Conservation (phyloP, 1,139 yeast species). For the Nakaseomyces sp. region DNA sequence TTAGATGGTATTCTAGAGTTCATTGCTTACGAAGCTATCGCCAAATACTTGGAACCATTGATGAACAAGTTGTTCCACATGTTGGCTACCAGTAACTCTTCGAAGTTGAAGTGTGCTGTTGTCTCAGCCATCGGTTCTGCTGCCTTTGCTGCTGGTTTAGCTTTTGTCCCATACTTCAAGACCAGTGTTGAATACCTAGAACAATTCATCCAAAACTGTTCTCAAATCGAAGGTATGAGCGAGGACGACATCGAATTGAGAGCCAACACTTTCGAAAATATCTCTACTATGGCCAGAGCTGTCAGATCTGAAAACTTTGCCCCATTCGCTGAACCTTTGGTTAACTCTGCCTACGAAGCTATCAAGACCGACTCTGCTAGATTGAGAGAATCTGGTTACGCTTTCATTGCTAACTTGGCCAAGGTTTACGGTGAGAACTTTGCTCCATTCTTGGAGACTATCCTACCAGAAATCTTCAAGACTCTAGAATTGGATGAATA, state of each 20-base stretch:
- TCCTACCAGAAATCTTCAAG: conserved; percentile 75
- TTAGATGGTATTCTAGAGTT: conserved; percentile 88
- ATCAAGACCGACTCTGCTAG: conserved; percentile 72
- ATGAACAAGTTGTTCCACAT: conserved; percentile 82
- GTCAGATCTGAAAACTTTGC: conserved; percentile 87
- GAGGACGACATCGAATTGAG: conserved; percentile 78
- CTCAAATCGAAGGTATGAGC: conserved; percentile 58
- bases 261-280: conserved; percentile 86
- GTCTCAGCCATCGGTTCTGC: conserved; percentile 96
- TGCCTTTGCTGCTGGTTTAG: conserved; percentile 88
- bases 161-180: conserved; percentile 77
- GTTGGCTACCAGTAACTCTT: conserved; percentile 53
- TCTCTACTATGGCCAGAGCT: conserved; percentile 93
- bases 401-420: conserved; percentile 92
- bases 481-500: conserved; percentile 81
- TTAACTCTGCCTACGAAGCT: conserved; percentile 78
- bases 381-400: conserved; percentile 89
- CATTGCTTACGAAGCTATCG: conserved; percentile 79
- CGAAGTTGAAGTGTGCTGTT: conserved; percentile 74
- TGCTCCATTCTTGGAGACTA: conserved; percentile 71
- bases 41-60: conserved; percentile 73
- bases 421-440: conserved; percentile 89
- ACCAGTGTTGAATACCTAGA: conserved; percentile 72
- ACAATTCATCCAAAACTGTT: conserved; percentile 65
- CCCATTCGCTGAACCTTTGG: conserved; percentile 78